These are phyloP conservation scores for Penicillium vulpinum DNA, from an alignment of 2,329 filamentous ascomycete species.

Conservation along the genomic window DNA sequence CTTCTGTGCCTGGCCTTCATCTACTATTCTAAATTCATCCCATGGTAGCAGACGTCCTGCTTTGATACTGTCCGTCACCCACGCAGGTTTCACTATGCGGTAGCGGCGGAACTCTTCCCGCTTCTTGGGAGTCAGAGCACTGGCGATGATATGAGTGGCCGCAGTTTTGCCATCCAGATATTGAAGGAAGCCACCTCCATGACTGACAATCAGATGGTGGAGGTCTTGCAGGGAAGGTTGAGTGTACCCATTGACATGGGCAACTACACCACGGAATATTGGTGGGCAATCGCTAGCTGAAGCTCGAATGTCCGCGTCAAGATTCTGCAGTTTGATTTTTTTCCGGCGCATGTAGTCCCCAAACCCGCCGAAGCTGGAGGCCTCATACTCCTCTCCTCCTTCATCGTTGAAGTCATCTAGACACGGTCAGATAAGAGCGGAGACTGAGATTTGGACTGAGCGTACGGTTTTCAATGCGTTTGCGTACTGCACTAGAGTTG, in stretches of 20 bases:
- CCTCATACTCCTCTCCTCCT: conserved; percentile 85
- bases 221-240: conserved; percentile 89
- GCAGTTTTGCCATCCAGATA: conserved; percentile 93
- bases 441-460: conserved; percentile 5
- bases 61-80: conserved; percentile 86
- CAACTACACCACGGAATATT: conserved; percentile 88
- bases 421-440: conserved; percentile 13
- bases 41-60: conserved; percentile 82
- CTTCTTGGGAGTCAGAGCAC: conserved; percentile 88
- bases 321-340: conserved; percentile 95
- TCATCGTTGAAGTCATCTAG: conserved; percentile 74
- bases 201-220: conserved; percentile 80
- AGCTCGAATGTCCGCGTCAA: conserved; percentile 78
- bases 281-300: conserved; percentile 68
- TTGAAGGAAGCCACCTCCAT: conserved; percentile 94
- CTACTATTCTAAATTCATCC: conserved; percentile 79
- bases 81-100: conserved; percentile 89
- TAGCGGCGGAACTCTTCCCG: conserved; percentile 83
- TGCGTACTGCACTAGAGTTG: conserved; percentile 61
- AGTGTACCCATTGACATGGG: conserved; percentile 92
- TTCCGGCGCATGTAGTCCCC: conserved; percentile 91
- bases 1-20: conserved; percentile 81
- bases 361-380: conserved; percentile 85
- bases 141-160: conserved; percentile 94
- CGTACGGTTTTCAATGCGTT: conserved; percentile 61